A percentile compares a stretch with the other conserved stretches of the same genome.
Conservation (phyloP, 805 yeast species). For the Spathaspora boniae region DNA sequence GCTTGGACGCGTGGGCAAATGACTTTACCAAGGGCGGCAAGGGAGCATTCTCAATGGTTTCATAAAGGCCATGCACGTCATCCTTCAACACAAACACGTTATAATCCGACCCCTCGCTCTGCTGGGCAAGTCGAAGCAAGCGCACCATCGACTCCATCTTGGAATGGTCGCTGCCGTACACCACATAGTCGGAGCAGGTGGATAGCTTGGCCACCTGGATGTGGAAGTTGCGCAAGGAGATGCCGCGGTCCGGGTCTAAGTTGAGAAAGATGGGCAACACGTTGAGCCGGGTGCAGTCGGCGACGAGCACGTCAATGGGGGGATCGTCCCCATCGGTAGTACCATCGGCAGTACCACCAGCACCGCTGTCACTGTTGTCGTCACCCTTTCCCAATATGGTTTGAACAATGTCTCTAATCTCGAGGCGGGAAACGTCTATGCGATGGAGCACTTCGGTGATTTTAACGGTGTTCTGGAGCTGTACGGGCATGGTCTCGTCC, state of each 20-base stretch:
- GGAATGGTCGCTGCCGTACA: slow-evolving; percentile 56
- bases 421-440: slow-evolving; percentile 40
- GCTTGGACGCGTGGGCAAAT: slow-evolving; percentile 4
- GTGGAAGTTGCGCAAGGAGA: slow-evolving; percentile 79
- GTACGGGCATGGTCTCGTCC: slow-evolving; percentile 4
- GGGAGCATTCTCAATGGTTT: not conserved
- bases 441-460: slow-evolving; percentile 52
- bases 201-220: slow-evolving; percentile 82
- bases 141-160: slow-evolving; percentile 23
- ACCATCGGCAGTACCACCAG: slow-evolving; percentile 4
- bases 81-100: slow-evolving; percentile 12
- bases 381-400: slow-evolving; percentile 12
- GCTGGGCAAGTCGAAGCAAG: slow-evolving; percentile 37
- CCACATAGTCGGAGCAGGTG: slow-evolving; percentile 65
- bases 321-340: slow-evolving; percentile 11
- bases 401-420: slow-evolving; percentile 20
- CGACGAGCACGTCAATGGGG: slow-evolving; percentile 23
- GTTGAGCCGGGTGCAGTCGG: slow-evolving; percentile 42
- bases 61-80: not conserved
- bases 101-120: slow-evolving; percentile 16
- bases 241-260: slow-evolving; percentile 68
- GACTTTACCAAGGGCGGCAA: slow-evolving; percentile 1
- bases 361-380: not conserved
- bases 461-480: slow-evolving; percentile 51
- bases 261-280: slow-evolving; percentile 52